These are phyloP conservation scores for Colletotrichum tanaceti DNA, from an alignment of 2,329 filamentous ascomycete genomes.

Conservation along the genomic window DNA sequence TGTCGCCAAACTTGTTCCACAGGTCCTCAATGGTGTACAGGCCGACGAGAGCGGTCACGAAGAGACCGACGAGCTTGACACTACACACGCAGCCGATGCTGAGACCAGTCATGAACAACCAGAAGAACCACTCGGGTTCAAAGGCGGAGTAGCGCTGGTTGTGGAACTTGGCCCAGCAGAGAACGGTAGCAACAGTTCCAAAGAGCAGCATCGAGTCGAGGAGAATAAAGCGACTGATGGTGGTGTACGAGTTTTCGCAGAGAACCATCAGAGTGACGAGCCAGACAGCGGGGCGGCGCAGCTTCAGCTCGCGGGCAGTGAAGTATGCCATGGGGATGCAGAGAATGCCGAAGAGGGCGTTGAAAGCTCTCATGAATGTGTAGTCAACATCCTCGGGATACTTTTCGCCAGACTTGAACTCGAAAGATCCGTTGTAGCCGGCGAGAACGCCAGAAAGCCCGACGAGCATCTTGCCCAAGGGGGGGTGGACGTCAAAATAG, in stretches of 20 bases:
- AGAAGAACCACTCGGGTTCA: conserved; percentile 90
- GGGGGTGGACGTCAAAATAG: conserved; percentile 92
- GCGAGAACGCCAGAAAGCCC: conserved; percentile 95
- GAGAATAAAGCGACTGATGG: conserved; percentile 97
- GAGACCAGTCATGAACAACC: conserved; percentile 92
- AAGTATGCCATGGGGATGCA: conserved; percentile 96
- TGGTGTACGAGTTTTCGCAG: conserved; percentile 99
- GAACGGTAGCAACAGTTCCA: conserved; percentile 96
- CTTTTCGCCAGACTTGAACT: conserved; percentile 98
- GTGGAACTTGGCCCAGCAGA: conserved; percentile 98
- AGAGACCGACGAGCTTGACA: conserved; percentile 97
- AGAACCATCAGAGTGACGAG: conserved; percentile 96
- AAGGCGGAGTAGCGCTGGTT: conserved; percentile 87
- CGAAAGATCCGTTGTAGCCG: conserved; percentile 98
- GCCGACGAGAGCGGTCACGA: conserved; percentile 93
- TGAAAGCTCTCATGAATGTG: conserved; percentile 98
- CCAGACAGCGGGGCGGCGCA: conserved; percentile 90
- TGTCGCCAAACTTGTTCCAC: conserved; percentile 97
- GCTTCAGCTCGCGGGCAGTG: conserved; percentile 90
- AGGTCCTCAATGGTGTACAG: conserved; percentile 96
- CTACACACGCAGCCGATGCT: conserved; percentile 99
- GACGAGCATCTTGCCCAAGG: conserved; percentile 97
- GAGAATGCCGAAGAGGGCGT: conserved; percentile 91
- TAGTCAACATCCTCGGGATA: conserved; percentile 96
- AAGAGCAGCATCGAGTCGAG: conserved; percentile 98